These are phyloP conservation scores for Aureobasidium lini DNA, from an alignment of 2,329 filamentous ascomycete genomes.

Conservation along the genomic window DNA sequence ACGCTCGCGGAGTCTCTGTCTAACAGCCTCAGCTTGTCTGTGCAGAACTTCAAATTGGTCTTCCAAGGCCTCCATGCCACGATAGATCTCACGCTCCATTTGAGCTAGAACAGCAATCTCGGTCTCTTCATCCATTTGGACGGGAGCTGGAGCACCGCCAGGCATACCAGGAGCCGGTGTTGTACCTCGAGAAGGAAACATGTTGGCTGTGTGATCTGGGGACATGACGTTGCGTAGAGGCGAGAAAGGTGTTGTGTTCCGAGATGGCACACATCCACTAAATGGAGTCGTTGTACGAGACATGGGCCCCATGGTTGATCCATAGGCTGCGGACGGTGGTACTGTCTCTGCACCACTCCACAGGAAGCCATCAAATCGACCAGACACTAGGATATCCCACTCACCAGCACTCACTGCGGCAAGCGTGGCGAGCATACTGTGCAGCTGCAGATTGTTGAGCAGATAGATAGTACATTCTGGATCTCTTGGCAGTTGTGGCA, in stretches of 20 bases:
- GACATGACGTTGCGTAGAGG: constrained; percentile 23
- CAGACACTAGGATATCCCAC: constrained; percentile 92
- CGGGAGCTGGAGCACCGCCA: constrained; percentile 47
- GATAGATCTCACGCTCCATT: constrained; percentile 86
- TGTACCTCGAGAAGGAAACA: constrained; percentile 27
- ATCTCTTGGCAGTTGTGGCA: constrained; percentile 66
- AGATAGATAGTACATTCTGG: constrained; percentile 82
- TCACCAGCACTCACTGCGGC: constrained; percentile 85
- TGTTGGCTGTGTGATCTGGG: constrained; percentile 17
- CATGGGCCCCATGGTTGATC: constrained; percentile 32
- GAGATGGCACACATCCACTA: constrained; percentile 45
- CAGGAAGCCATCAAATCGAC: constrained; percentile 89
- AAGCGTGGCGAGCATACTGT: constrained; percentile 80
- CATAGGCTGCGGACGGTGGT: constrained; percentile 26
- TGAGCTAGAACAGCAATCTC: constrained; percentile 86
- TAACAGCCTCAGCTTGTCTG: constrained; percentile 70
- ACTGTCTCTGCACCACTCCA: constrained; percentile 76
- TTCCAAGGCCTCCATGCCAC: constrained; percentile 88
- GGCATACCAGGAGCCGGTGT: constrained; percentile 26
- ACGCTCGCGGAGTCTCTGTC: constrained; percentile 71
- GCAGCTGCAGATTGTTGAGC: constrained; percentile 70
- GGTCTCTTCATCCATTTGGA: constrained; percentile 88
- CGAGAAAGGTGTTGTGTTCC: constrained; percentile 44
- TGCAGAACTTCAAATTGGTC: constrained; percentile 93
- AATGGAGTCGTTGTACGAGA: constrained; percentile 43